phyloP scores from a whole-genome alignment of 345 rosid species.

The Aquilaria sinensis region DNA sequence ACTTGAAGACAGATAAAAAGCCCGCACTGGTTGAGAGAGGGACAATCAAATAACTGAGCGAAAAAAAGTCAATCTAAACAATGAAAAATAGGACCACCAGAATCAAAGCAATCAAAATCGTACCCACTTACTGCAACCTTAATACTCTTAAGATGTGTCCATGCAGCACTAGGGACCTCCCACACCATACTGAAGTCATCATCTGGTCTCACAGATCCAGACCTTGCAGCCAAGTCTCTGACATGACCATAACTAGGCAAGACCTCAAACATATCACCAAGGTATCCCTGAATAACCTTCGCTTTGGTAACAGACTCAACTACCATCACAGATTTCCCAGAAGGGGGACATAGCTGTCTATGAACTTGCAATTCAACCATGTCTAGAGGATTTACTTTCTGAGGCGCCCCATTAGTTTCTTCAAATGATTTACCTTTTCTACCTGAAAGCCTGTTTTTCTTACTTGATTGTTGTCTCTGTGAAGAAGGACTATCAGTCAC shows the following conservation, averaged over 20 bases:
- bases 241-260: constrained; percentile 96
- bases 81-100: constrained; percentile 7
- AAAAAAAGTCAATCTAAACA: no score
- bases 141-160: constrained; percentile 97
- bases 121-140: constrained; percentile 87
- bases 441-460: constrained; percentile 27
- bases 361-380: constrained; percentile 29
- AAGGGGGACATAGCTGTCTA: constrained; percentile 71
- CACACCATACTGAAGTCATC: constrained; percentile 98
- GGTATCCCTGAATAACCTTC: constrained; percentile 88
- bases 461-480: constrained; percentile 29
- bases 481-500: constrained; percentile 27
- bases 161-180: constrained; percentile 96
- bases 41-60: no score
- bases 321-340: constrained; percentile 80
- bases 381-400: constrained; percentile 28
- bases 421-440: constrained; percentile 27
- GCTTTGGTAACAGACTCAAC: constrained; percentile 95
- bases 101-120: neutral
- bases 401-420: constrained; percentile 23
- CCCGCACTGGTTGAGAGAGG: no score
- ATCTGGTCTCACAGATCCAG: constrained; percentile 96
- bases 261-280: constrained; percentile 86
- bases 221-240: constrained; percentile 92
- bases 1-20: no score